phyloP scores from a whole-genome alignment of 2,329 filamentous ascomycete species.

The Leptographium lundbergii region DNA sequence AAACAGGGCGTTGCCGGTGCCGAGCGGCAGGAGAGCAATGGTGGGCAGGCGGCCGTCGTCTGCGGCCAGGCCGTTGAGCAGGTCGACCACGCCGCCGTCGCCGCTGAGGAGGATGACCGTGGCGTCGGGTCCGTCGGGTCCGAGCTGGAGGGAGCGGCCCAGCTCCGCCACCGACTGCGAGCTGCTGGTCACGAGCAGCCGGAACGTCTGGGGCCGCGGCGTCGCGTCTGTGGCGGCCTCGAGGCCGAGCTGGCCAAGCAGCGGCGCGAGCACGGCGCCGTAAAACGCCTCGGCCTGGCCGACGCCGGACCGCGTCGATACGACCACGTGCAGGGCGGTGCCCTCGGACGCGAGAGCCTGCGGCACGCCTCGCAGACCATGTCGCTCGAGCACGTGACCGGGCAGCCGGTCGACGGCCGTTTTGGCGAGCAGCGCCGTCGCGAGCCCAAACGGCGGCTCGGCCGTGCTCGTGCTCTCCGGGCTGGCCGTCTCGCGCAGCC shows the following conservation, averaged over 20 bases:
- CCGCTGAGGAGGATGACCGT: constrained; percentile 69
- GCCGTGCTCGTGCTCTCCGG: no score
- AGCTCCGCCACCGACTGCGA: constrained; percentile 53
- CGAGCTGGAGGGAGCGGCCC: constrained; percentile 23
- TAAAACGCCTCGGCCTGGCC: constrained; percentile 45
- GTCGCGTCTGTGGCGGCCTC: constrained; percentile 8
- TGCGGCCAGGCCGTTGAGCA: constrained; percentile 50
- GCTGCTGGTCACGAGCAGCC: constrained; percentile 50
- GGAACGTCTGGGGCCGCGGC: constrained; percentile 22
- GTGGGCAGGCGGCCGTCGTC: constrained; percentile 20
- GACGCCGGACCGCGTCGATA: constrained; percentile 55
- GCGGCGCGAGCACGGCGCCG: constrained; percentile 38
- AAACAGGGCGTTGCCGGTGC: constrained; percentile 54
- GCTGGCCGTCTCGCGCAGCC: neutral
- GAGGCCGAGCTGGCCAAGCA: constrained; percentile 37
- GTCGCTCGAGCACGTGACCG: constrained; percentile 21
- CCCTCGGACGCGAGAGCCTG: constrained; percentile 9
- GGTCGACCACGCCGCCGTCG: constrained; percentile 75
- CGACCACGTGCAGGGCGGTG: constrained; percentile 44
- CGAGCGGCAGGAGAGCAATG: constrained; percentile 45
- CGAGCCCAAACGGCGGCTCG: constrained; percentile 11
- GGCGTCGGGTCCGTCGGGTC: constrained; percentile 16
- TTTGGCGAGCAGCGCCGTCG: constrained; percentile 13
- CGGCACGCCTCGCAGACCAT: constrained; percentile 26
- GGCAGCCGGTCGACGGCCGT: constrained; percentile 17